Base-by-base conservation (phyloP, 208 protist genomes). In the Borovskyia barvae region DNA sequence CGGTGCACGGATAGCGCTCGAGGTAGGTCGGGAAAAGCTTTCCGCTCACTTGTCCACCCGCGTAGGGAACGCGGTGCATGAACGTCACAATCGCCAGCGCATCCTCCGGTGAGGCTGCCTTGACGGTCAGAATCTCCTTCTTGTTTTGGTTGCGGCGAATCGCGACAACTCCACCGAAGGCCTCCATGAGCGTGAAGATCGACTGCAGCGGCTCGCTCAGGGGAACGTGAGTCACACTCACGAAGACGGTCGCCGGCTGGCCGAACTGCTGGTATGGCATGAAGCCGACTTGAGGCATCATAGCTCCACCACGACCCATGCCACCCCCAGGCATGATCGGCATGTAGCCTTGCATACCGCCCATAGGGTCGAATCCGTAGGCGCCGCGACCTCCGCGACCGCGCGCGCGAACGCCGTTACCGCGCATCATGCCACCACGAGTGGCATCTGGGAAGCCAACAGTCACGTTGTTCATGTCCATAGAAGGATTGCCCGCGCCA, bases 121-220 rank as follows among this genome's bases (percentile, higher is more conserved):
- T 95, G 17, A 93, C 82, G 1, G 85, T 91, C 6, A 93, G 51
- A 48, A 95, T 95, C 28, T 92, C 82, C 65, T 83, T 84, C 65
- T 92, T 91, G 57, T 91, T 87, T 53, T 92, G 82, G 68, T 92
- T 95, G 52, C 89, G 82, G 36, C 89, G 89, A 25, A 95, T 90
- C 22, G 85, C 85, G 28, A 87, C 75, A 15, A 95, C 85, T 17
- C 81, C 82, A 35, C 89, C 89, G 59, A 82, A 95, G 7, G 80
- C 78, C 72, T 95, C 89, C 56, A 95, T 60, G 55, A 95, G 77
- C 22, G 72, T 72, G 65, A 90, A 95, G 52, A 95, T 80, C 33
- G 67, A 56, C 68, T 93, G 81, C 72, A 95, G 74, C 60, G 89
- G 82, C 66, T 89, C 85, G 46, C 69, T 84, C 35, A 72, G 59